Base-by-base conservation (phyloP, 305 asterid species). In the Petunia hybrid region DNA sequence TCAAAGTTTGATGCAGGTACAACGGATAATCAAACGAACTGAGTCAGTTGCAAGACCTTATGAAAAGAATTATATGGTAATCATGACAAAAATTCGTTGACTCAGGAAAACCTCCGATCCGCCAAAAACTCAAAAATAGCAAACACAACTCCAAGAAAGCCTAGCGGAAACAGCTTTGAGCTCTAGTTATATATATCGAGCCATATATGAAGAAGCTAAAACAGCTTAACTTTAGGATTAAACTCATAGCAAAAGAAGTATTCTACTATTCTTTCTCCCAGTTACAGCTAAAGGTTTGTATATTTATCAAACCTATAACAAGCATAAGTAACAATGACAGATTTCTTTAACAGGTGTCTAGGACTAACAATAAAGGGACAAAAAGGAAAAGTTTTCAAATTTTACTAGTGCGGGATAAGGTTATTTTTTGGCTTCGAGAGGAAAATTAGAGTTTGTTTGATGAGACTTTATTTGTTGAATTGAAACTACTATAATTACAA, bases 301-400 rank as follows among this genome's bases (percentile, higher is more conserved):
- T 22, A 22, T 22, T 22, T 22, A 22, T 22, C 31, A 22, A 22
- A 22, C 31, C 31, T 22, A 22, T 22, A 22, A 22, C 31, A 22
- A 0, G 31, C 0, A 36, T n/a, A 35, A 31, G 70, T 55, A 10
- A 75, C 13, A 46, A 66, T 53, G 57, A 9, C 13, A 81, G 46
- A 16, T 41, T 22, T 16, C 22, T 41, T 55, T 46, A 64, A 8
- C 78, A 38, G 51, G 60, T 45, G 57, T 39, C 12, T 6, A 66
- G 36, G 73, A 66, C 73, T 66, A 66, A 40, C 51, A 66, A 66
- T 31, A 13, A 66, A 66, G 48, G 73, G 73, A 66, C 16, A 8
- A 66, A 66, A 66, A 66, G 16, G 13, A 66, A 66, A 14, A 12
- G 35, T 13, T 14, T 66, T 66, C 73, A 66, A 39, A 66, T 13